Percentiles rank a stretch among this genome's conserved stretches.
phyloP scores from a whole-genome alignment of 805 yeast species.

The Lipomyces chichibuensis region DNA sequence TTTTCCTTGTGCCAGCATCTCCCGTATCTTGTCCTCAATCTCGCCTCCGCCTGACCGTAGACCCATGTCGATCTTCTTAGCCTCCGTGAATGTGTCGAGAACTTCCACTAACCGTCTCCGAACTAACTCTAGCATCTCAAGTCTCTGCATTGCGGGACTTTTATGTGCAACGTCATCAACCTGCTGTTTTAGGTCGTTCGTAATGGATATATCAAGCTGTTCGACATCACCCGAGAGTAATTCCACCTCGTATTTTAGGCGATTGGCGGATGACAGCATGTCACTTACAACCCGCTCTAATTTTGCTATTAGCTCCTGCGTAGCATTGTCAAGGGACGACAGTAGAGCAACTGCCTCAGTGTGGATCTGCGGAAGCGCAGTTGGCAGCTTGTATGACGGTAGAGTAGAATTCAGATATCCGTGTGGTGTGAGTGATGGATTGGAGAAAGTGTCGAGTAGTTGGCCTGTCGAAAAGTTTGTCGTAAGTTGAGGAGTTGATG shows the following conservation, averaged over 20 bases:
- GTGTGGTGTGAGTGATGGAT: constrained; percentile 28
- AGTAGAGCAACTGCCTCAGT: constrained; percentile 26
- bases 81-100: constrained; percentile 24
- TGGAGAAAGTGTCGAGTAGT: constrained; percentile 26
- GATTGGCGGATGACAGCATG: constrained; percentile 28
- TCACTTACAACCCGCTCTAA: constrained; percentile 31
- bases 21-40: constrained; percentile 19
- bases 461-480: constrained; percentile 10
- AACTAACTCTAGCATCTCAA: constrained; percentile 33
- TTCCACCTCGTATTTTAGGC: constrained; percentile 35
- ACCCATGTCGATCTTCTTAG: constrained; percentile 25
- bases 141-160: constrained; percentile 31
- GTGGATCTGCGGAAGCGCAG: constrained; percentile 28
- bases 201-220: constrained; percentile 16
- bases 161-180: constrained; percentile 27
- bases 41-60: constrained; percentile 16
- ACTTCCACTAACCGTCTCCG: constrained; percentile 31
- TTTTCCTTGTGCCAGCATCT: constrained; percentile 21
- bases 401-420: constrained; percentile 28
- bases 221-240: constrained; percentile 33
- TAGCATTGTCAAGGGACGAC: constrained; percentile 32
- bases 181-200: constrained; percentile 18
- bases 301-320: constrained; percentile 31
- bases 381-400: constrained; percentile 19
- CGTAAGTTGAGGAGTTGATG: neutral